These are phyloP conservation scores for Populus ilicifolia DNA, from an alignment of 345 rosid genomes.

Conservation along the genomic window DNA sequence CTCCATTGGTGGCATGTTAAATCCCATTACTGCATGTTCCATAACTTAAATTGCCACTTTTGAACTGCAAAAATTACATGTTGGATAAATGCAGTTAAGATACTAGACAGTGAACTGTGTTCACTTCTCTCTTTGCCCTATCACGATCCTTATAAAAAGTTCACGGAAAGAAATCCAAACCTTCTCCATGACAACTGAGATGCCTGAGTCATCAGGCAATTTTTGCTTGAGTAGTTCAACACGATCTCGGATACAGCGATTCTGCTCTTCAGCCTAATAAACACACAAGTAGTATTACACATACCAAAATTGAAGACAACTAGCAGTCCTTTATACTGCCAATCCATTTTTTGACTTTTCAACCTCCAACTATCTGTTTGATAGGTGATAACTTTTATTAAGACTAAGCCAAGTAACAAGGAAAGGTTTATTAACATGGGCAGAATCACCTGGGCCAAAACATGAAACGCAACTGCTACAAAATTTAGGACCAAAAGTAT, in stretches of 20 bases:
- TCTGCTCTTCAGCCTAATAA: conserved; percentile 61
- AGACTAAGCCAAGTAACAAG: too few relatives aligned
- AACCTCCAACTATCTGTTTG: too few relatives aligned
- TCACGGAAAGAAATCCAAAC: conserved; percentile 18
- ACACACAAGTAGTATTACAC: neutral
- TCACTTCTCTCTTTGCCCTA: neutral
- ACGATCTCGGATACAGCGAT: conserved; percentile 33
- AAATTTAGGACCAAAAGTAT: too few relatives aligned
- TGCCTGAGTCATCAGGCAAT: conserved; percentile 32
- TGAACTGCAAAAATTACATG: conserved; percentile 36
- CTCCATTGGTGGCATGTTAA: neutral
- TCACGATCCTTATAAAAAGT: neutral
- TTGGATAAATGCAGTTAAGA: too few relatives aligned
- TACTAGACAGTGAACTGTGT: too few relatives aligned
- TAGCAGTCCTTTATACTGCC: too few relatives aligned
- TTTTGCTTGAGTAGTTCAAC: conserved; percentile 42
- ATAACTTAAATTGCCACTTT: conserved; percentile 28
- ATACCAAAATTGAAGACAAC: neutral
- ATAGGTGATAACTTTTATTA: too few relatives aligned
- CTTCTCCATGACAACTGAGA: conserved; percentile 39
- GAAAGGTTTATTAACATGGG: too few relatives aligned
- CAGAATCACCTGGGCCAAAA: too few relatives aligned
- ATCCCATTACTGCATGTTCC: conserved; percentile 12
- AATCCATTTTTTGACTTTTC: too few relatives aligned
- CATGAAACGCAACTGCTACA: too few relatives aligned